Evolutionary conservation across 306 rosid genomes (phyloP).

Genomic region (Pachyrhizus erosus): DNA sequence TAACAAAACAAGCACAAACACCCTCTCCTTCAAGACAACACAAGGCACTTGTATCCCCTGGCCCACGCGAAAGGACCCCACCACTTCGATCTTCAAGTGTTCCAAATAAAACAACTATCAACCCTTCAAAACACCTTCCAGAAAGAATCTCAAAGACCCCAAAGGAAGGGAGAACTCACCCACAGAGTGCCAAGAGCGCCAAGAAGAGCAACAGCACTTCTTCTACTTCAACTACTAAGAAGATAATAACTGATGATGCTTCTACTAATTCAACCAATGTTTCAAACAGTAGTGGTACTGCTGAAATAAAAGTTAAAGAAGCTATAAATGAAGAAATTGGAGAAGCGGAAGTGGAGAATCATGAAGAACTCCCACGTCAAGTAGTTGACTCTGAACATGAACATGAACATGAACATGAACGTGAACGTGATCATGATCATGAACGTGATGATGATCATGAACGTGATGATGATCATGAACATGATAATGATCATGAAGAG

Average conservation of each 20-base stretch:
- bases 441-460: not conserved
- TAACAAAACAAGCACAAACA: conserved; percentile 35
- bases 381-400: conserved; percentile 26
- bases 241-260: conserved; percentile 23
- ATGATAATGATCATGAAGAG: not conserved
- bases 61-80: conserved; percentile 51
- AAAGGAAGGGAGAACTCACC: conserved; percentile 34
- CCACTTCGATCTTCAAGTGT: conserved; percentile 22
- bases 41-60: conserved; percentile 62
- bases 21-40: conserved; percentile 57
- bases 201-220: conserved; percentile 41
- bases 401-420: not conserved
- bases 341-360: conserved; percentile 33
- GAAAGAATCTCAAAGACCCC: conserved; percentile 42
- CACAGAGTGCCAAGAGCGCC: not conserved
- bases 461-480: not conserved
- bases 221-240: conserved; percentile 40
- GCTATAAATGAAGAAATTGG: conserved; percentile 28
- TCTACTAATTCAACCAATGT: conserved; percentile 13
- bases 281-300: conserved; percentile 4
- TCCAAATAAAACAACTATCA: conserved; percentile 19
- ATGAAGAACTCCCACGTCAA: not conserved
- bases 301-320: conserved; percentile 37
- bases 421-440: not conserved
- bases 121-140: not conserved